Conservation (phyloP, 352 stramenopile species). For the Phytophthora pini region DNA sequence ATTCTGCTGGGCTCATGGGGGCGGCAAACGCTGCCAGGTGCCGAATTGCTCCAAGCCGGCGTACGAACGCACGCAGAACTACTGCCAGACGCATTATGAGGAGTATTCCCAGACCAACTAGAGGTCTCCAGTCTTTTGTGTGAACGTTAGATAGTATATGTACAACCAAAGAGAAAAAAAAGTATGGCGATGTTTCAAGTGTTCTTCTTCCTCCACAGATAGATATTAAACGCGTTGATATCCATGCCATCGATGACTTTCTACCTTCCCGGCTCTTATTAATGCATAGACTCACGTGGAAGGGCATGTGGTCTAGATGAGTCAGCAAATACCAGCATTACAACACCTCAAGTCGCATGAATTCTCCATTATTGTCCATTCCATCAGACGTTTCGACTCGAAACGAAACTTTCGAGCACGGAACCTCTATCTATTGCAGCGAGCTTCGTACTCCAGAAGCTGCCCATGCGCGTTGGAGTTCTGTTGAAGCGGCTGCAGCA, state of each 20-base stretch:
- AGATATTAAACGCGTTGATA: no score
- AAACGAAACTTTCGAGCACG: neutral
- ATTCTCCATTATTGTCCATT: constrained; percentile 4
- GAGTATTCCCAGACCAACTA: constrained; percentile 25
- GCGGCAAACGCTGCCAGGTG: constrained; percentile 51
- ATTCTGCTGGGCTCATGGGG: constrained; percentile 53
- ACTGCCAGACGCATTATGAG: constrained; percentile 59
- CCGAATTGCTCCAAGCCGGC: constrained; percentile 55
- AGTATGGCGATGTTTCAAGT: neutral
- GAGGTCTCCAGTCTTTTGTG: neutral
- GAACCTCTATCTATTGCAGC: neutral
- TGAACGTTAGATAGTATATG: constrained; percentile 33
- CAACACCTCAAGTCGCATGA: constrained; percentile 2
- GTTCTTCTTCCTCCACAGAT: neutral
- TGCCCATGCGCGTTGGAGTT: constrained; percentile 4
- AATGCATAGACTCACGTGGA: no score
- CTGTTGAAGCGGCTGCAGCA: constrained; percentile 23
- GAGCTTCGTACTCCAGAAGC: no score
- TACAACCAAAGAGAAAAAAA: constrained; percentile 25
- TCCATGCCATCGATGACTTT: no score
- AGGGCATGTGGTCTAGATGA: constrained; percentile 2
- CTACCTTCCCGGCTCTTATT: no score
- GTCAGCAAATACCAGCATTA: constrained; percentile 11
- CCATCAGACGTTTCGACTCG: neutral
- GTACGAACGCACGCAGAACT: constrained; percentile 69